Conservation (phyloP, 805 yeast genomes). For the Saccharomycopsis amapae region DNA sequence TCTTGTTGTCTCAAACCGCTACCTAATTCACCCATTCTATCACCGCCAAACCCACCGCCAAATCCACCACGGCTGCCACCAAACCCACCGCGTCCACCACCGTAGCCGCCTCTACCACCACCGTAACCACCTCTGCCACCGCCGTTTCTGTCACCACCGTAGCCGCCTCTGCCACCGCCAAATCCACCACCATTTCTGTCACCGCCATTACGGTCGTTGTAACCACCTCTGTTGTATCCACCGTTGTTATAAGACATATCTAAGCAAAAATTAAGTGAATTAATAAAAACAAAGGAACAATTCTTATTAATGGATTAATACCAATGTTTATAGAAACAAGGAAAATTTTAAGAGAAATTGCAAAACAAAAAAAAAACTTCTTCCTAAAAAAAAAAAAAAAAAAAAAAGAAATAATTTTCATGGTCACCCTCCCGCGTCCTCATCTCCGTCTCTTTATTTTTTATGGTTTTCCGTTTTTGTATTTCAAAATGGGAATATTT, state of each 20-base stretch:
- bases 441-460: background rate
- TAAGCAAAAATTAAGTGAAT: background rate
- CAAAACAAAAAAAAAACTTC: background rate
- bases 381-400: background rate
- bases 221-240: conserved; percentile 27
- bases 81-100: conserved; percentile 32
- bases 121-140: conserved; percentile 32
- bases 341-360: background rate
- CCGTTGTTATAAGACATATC: conserved; percentile 27
- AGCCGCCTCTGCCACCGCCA: conserved; percentile 23
- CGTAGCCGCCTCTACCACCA: conserved; percentile 31
- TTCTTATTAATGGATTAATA: background rate
- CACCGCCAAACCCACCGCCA: conserved; percentile 34
- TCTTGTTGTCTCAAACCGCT: conserved; percentile 60
- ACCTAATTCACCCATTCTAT: conserved; percentile 39
- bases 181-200: background rate
- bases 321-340: background rate
- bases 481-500: too few relatives aligned
- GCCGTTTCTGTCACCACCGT: conserved; percentile 23
- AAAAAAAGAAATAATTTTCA: background rate
- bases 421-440: background rate
- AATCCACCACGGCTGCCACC: conserved; percentile 35
- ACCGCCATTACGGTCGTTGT: background rate
- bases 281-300: background rate
- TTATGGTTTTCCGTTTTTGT: too few relatives aligned